phyloP scores from a whole-genome alignment of 2,329 filamentous ascomycete genomes.

The Bipolaris gigantea region DNA sequence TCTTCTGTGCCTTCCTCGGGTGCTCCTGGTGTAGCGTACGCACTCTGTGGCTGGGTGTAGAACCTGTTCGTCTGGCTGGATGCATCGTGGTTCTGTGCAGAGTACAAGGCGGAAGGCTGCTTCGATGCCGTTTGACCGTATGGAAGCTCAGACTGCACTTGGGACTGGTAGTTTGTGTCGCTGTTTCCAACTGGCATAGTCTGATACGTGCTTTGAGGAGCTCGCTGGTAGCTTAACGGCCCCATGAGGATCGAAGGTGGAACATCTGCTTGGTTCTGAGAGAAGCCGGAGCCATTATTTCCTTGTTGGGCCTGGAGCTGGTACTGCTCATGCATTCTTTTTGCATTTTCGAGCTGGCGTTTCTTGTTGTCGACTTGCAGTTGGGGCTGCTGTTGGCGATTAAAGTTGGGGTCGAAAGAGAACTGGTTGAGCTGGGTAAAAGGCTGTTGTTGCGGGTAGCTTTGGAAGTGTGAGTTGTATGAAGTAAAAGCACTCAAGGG shows the following conservation, averaged over 20 bases:
- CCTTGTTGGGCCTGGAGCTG: neutral
- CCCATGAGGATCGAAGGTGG: neutral
- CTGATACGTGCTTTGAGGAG: neutral
- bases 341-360: neutral
- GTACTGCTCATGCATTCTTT: neutral
- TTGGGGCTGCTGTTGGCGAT: neutral
- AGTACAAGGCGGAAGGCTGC: neutral
- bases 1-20: neutral
- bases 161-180: neutral
- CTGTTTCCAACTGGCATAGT: neutral
- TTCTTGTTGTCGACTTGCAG: neutral
- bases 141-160: neutral
- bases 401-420: neutral
- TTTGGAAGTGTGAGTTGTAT: neutral
- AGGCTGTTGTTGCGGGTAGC: neutral
- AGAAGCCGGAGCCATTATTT: neutral
- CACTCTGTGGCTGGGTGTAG: no score
- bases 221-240: conserved; percentile 3
- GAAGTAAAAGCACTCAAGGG: neutral
- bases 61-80: no score
- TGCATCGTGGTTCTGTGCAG: neutral
- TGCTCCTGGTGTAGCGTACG: neutral
- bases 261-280: neutral
- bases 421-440: neutral
- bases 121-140: neutral